These are phyloP conservation scores for Sporothrix phasma DNA, from an alignment of 2,329 filamentous ascomycete genomes.

Conservation along the genomic window DNA sequence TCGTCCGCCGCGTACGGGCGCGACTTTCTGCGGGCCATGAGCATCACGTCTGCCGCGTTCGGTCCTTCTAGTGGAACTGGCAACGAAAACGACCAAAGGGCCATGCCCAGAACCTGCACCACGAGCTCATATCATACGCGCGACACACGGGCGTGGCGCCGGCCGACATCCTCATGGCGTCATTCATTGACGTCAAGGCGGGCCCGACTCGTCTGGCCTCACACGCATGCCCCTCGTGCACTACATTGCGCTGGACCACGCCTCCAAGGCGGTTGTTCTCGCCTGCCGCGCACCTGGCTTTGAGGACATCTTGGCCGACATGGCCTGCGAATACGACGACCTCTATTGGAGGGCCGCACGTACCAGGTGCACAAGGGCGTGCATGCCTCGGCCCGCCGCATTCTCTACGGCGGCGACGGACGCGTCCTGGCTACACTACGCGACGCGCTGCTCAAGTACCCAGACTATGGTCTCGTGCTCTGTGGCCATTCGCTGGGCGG, in stretches of 20 bases:
- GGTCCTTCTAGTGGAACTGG: conserved; percentile 35
- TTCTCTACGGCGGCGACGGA: conserved; percentile 58
- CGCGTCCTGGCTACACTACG: conserved; percentile 56
- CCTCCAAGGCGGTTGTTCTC: conserved; percentile 62
- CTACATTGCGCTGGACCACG: conserved; percentile 62
- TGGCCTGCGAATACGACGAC: conserved; percentile 64
- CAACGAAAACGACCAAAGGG: conserved; percentile 26
- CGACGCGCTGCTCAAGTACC: conserved; percentile 54
- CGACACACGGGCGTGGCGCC: conserved; percentile 50
- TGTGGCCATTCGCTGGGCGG: conserved; percentile 62
- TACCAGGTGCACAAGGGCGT: conserved; percentile 69
- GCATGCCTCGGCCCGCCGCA: conserved; percentile 57
- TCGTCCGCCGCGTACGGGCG: conserved; percentile 58
- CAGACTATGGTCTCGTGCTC: conserved; percentile 59
- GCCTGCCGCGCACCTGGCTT: conserved; percentile 63
- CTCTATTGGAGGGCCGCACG: conserved; percentile 49
- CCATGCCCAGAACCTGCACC: conserved; percentile 31
- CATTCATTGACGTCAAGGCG: conserved; percentile 59
- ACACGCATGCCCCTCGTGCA: conserved; percentile 62
- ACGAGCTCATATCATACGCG: conserved; percentile 55
- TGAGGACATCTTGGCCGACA: conserved; percentile 62
- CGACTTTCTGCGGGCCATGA: conserved; percentile 52
- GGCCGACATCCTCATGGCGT: conserved; percentile 54
- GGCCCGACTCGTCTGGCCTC: conserved; percentile 53
- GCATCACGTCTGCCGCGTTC: conserved; percentile 43